Evolutionary conservation across 768 basidiomycete species (phyloP), one percentile per base, ranked within the genome.

Genomic region (Thelephora aurantiotincta): DNA sequence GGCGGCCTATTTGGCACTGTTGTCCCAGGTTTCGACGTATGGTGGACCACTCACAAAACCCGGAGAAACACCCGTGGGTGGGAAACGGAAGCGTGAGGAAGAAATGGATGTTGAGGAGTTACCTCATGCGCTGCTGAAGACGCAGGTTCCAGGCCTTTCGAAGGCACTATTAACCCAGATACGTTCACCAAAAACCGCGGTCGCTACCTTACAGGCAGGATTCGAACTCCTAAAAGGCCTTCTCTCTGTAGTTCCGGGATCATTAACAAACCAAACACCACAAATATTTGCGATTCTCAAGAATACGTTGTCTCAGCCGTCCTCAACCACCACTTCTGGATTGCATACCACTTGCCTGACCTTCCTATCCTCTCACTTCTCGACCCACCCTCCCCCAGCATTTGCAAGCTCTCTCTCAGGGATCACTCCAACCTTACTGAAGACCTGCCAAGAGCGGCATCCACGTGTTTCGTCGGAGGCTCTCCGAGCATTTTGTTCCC

Each of bases 401-500:
- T 92, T 82, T 58, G 60, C 67, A 1, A 56, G 66, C 19, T 73
- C 76, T 11, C 71, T 97, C n/a, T 65, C 78, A 1, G 67, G 68
- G 13, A 67, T 98, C 34, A 81, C 81, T 0, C 79, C 85, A 1
- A 75, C 80, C 12, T 73, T 98, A 35, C 73, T 92, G 36, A 77
- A 76, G 48, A 77, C 81, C 9, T 68, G 88, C 43, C 66, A 67
- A 16, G 92, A 98, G 62, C 80, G 82, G 54, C 87, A 92, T 58
- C 93, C 93, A 33, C 81, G 90, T 50, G 76, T 97, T 50, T 82
- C 80, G 5, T 80, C 90, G 2, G 90, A 93, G 57, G 75, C 90
- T 0, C 91, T 98, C 73, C 77, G 78, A 34, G 84, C 82, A 1
- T 90, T 89, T 56, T 89, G 90, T 2, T 73, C 90, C 1, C 67